Conservation (phyloP, 495 filamentous ascomycete species). For the Neurospora sublineolata region DNA sequence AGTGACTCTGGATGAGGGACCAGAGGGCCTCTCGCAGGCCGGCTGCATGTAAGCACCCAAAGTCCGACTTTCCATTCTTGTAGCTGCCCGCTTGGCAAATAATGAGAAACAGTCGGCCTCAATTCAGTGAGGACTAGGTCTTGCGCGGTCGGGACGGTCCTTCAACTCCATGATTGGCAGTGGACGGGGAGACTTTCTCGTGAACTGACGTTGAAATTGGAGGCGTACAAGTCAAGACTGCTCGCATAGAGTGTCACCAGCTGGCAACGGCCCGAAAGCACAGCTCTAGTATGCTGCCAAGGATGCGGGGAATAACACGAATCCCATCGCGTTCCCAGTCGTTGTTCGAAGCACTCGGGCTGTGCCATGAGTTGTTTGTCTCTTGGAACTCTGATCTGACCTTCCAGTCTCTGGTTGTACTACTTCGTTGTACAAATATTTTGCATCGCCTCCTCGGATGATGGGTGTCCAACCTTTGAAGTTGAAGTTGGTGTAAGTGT, state of each 20-base stretch:
- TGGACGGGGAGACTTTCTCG: background rate
- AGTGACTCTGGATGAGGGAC: background rate
- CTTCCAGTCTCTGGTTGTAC: background rate
- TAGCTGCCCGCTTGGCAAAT: background rate
- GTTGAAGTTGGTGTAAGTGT: background rate
- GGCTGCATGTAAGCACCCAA: background rate
- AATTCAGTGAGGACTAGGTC: background rate
- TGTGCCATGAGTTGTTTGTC: background rate
- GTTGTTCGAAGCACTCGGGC: background rate
- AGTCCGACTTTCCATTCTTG: background rate
- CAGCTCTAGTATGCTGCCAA: background rate
- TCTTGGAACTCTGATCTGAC: background rate
- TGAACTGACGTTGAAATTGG: background rate
- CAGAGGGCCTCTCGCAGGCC: background rate
- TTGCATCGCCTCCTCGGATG: background rate
- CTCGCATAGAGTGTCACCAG: background rate
- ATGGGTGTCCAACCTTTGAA: background rate
- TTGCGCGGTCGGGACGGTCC: background rate
- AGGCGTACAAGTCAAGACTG: background rate
- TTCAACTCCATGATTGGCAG: background rate
- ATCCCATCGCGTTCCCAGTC: background rate
- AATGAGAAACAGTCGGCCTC: background rate
- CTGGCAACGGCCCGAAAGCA: background rate
- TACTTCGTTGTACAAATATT: background rate
- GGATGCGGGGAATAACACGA: background rate